Evolutionary conservation across 164 flowering plant genomes (phyloP), one percentile per base, ranked within the genome.

Genomic region (Vitis labrusca): DNA sequence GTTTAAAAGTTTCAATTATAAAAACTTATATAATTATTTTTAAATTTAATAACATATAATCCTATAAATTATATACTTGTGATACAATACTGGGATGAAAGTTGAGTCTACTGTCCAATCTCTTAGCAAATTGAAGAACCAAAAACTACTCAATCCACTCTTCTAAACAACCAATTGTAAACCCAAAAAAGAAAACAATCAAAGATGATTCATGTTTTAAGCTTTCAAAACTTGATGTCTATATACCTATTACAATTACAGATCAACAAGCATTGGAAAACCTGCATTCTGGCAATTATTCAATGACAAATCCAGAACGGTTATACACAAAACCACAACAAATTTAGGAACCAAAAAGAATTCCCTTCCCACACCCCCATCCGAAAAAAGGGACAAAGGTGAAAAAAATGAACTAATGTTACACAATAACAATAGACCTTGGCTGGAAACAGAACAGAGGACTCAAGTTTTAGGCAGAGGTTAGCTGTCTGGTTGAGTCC

Each of bases 261-360:
- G 7, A 10, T 6, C 56, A n/a, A 53, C n/a, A 53, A 53, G 56
- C 11, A 15, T 15, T 15, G 14, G 11, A 51, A 55, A n/a, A 58
- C 61, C 2, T 19, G 61, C 23, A 58, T 17, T 58, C 23, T 10
- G 29, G 10, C 19, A 17, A 59, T 10, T 44, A 19, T 59, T 49
- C 50, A 14, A 27, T 29, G 15, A 59, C 54, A 59, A 50, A 68
- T 57, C 47, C 48, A 6, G 1, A 69, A 55, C 10, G 37, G 6
- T 47, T 59, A 67, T 73, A 73, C 71, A 68, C 57, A 53, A 67
- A 57, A 27, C 6, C 62, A 66, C 59, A 50, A 66, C 4, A 37
- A 37, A 66, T 37, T 5, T 17, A 51, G 47, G 37, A 23, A 10
- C 63, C 48, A 12, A 57, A 64, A 70, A 63, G 13, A 30, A 64